Evolutionary conservation across 2,329 filamentous ascomycete species (phyloP), one percentile per base, ranked within the genome.

Genomic region (Monosporascus sp.): DNA sequence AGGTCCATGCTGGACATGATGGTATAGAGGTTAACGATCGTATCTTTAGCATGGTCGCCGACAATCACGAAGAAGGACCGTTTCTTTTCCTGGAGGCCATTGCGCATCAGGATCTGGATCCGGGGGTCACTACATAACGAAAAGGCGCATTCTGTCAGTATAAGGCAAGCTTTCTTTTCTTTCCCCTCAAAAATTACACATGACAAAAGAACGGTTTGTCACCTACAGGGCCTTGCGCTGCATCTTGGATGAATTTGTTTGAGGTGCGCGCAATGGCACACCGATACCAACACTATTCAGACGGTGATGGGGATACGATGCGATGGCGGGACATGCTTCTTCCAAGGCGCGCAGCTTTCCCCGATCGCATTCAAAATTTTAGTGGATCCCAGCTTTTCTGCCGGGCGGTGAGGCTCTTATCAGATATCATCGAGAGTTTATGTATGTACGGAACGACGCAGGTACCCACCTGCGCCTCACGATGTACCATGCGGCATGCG

Each of bases 31-130:
- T 97, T 86, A 61, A 97, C 92, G 69, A 99, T 97, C 63, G 93
- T 91, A 79, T 99, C 94, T 73, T 99, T 99, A 61, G 91, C 85
- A 54, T 85, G 85, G 72, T 99, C 91, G 67, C 94, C 94, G 46
- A 99, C 93, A 24, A 99, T 86, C 54, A 99, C 90, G 73, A 99
- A 95, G 78, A 99, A 97, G 76, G 90, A 96, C 72, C 94, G 85
- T 78, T 97, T 97, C 83, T 96, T 97, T 72, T 97, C 91, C 72
- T 90, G 90, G 57, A 92, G 80, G 61, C 89, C 88, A 88, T 96
- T 97, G 70, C 87, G 85, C 67, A 97, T 93, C 64, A 97, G 85
- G 71, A 91, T 87, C 56, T 88, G 89, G 66, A 97, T 96, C 72
- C 91, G 89, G 75, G 89, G 88, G 73, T 96, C 91, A 68, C 90